Evolutionary conservation across 108 stramenopile genomes (phyloP).

Genomic region (Pelagomonas calceolata): DNA sequence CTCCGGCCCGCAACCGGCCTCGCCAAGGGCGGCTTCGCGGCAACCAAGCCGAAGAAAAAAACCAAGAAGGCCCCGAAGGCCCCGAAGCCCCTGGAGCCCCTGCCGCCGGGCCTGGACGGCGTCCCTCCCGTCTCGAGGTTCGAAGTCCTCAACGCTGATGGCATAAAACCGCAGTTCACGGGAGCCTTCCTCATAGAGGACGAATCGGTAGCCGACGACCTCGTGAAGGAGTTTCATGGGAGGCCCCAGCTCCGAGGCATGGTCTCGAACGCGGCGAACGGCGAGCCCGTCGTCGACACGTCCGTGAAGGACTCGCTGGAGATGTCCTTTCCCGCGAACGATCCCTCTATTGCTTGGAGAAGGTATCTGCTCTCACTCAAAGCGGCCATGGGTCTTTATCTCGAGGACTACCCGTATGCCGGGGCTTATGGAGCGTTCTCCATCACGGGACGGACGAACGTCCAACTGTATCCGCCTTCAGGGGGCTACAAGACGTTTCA

Average conservation of each 20-base stretch:
- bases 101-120: not conserved
- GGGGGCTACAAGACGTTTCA: not conserved
- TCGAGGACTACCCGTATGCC: not conserved
- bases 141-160: not conserved
- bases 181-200: not conserved
- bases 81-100: not conserved
- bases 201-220: too few species aligned
- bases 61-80: not conserved
- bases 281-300: not conserved
- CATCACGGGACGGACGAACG: not conserved
- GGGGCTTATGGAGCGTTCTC: not conserved
- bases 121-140: not conserved
- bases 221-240: not conserved
- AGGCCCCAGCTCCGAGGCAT: not conserved
- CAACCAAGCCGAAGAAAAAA: not conserved
- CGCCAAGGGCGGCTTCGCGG: too few species aligned
- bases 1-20: too few species aligned
- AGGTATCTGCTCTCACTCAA: not conserved
- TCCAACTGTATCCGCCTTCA: not conserved
- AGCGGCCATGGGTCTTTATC: not conserved
- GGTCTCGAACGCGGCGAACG: not conserved
- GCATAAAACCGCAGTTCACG: not conserved
- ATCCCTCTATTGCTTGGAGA: not conserved
- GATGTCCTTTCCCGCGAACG: not conserved
- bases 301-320: not conserved